Evolutionary conservation across 768 basidiomycete species (phyloP).

Genomic region (Hydnomerulius pinastri): DNA sequence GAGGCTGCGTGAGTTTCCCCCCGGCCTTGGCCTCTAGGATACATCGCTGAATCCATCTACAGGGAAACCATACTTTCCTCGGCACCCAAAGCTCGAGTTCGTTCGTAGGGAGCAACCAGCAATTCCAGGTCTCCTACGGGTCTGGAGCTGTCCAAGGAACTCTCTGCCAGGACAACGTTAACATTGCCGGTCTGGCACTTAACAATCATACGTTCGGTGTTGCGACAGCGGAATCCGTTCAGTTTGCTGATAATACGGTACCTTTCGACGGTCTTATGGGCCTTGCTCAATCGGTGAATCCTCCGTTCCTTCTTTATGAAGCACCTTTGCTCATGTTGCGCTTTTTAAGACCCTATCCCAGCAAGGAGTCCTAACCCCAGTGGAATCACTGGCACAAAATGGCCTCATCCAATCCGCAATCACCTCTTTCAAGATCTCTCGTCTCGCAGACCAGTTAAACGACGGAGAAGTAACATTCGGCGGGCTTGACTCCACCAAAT

Average conservation of each 20-base stretch:
- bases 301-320: conserved; percentile 9
- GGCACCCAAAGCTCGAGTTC: conserved; percentile 61
- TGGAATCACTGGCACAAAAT: conserved; percentile 63
- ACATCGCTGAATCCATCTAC: conserved; percentile 19
- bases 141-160: conserved; percentile 67
- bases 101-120: conserved; percentile 52
- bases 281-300: conserved; percentile 65
- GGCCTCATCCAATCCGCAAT: conserved; percentile 65
- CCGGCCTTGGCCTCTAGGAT: not conserved
- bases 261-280: conserved; percentile 80
- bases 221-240: conserved; percentile 54
- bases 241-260: conserved; percentile 53
- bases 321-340: not conserved
- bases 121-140: conserved; percentile 68
- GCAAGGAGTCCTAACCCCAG: conserved; percentile 64
- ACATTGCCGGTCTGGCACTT: conserved; percentile 62
- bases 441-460: conserved; percentile 60
- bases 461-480: conserved; percentile 87
- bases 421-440: conserved; percentile 79
- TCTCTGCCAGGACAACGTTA: conserved; percentile 63
- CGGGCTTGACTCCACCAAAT: conserved; percentile 69
- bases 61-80: conserved; percentile 70
- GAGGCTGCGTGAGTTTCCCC: conserved; percentile 41
- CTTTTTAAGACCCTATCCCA: conserved; percentile 55
- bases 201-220: conserved; percentile 68